Evolutionary conservation across 2,329 filamentous ascomycete genomes (phyloP), one percentile per base, ranked within the genome.

Genomic region (Penicillium sp.): DNA sequence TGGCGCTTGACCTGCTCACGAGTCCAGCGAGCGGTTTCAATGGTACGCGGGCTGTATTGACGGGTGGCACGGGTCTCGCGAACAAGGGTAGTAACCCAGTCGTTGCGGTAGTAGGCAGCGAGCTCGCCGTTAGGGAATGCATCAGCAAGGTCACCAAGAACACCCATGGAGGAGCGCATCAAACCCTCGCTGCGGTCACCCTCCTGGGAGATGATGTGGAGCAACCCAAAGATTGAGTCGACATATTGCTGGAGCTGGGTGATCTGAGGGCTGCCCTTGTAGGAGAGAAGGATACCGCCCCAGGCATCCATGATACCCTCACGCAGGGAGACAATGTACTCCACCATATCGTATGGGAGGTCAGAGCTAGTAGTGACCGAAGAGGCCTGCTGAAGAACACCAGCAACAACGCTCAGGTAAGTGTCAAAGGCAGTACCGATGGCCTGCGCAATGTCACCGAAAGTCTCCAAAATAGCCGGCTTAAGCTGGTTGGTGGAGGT

Each of bases 251-350:
- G 85, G 29, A 97, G 83, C 42, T 86, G 79, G 73, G 85, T 80
- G 57, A 88, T 72, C 57, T 77, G 72, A 53, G 74, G 67, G 31
- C 70, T 91, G 51, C 83, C 79, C 81, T 95, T 96, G 89, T 98
- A 92, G 53, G 95, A 92, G 74, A 93, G 88, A 72, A 99, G 92
- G 65, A 96, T 95, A 65, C 95, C 95, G 69, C 93, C 92, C 93
- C 96, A 99, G 33, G 95, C 95, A 82, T 99, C 95, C 89, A 98
- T 96, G 66, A 99, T 98, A 67, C 93, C 95, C 74, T 99, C 96
- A 53, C 95, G 89, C 49, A 99, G 84, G 21, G 93, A 96, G 63
- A 96, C 86, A 67, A 99, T 89, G 73, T 99, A 99, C 77, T 98
- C 93, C 57, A 93, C 88, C 90, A 98, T 96, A 78, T 99, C 95